These are phyloP conservation scores for Nevesoporus exiguus DNA, from an alignment of 768 basidiomycete genomes.

Conservation along the genomic window DNA sequence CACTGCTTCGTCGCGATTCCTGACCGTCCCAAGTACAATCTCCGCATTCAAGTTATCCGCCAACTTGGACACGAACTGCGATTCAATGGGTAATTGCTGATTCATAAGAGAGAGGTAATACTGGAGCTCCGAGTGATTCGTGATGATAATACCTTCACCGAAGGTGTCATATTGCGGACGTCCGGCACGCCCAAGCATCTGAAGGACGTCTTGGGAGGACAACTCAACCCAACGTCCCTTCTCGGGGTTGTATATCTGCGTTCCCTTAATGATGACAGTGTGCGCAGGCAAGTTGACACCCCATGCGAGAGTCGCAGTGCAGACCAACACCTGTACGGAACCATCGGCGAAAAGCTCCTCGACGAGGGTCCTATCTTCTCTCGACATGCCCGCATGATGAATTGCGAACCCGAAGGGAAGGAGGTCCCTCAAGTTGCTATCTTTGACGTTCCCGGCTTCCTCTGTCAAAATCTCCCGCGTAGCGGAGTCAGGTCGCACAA, in stretches of 20 bases:
- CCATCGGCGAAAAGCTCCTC: conserved; percentile 95
- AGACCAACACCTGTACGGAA: conserved; percentile 89
- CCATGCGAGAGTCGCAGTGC: conserved; percentile 98
- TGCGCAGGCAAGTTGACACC: conserved; percentile 98
- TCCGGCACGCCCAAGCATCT: conserved; percentile 98
- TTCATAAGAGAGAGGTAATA: conserved; percentile 95
- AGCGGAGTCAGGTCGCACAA: conserved; percentile 91
- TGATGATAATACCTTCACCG: conserved; percentile 98
- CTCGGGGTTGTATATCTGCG: conserved; percentile 98
- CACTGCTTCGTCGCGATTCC: conserved; percentile 95
- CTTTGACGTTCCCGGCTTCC: conserved; percentile 80
- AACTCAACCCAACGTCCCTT: conserved; percentile 98
- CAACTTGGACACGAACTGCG: conserved; percentile 87
- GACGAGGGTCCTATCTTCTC: conserved; percentile 86
- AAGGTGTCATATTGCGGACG: conserved; percentile 96
- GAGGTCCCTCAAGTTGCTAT: conserved; percentile 79
- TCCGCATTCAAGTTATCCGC: conserved; percentile 97
- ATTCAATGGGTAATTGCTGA: conserved; percentile 96
- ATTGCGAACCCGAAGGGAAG: conserved; percentile 97
- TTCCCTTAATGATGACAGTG: conserved; percentile 99
- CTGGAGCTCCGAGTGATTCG: conserved; percentile 94
- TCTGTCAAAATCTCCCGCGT: conserved; percentile 85
- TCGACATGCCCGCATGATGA: conserved; percentile 95
- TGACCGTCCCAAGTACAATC: conserved; percentile 89
- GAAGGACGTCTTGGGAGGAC: conserved; percentile 92